A percentile compares a stretch with the other conserved stretches of the same genome.
These are phyloP conservation scores for Leucogyrophana mollusca DNA, from an alignment of 768 basidiomycete species.

Conservation along the genomic window DNA sequence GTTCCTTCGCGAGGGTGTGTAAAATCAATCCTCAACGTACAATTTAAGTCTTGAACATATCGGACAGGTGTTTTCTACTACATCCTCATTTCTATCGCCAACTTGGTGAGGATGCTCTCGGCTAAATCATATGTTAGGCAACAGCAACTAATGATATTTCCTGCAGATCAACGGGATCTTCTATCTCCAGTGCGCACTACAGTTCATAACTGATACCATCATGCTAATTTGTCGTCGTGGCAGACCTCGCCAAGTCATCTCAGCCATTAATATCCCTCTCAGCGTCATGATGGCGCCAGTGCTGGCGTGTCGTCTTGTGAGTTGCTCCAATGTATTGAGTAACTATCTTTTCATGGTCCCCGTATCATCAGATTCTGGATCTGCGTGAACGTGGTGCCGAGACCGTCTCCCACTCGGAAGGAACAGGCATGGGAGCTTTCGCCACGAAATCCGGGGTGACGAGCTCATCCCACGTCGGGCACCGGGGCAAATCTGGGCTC, in stretches of 20 bases:
- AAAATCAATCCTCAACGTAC: slow-evolving; percentile 2
- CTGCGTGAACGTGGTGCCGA: slow-evolving; percentile 80
- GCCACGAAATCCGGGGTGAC: slow-evolving; percentile 56
- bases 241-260: slow-evolving; percentile 80
- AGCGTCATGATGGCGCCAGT: slow-evolving; percentile 83
- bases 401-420: slow-evolving; percentile 72
- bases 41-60: slow-evolving; percentile 1
- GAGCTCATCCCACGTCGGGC: slow-evolving; percentile 18
- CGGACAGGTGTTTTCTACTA: slow-evolving; percentile 76
- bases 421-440: slow-evolving; percentile 65
- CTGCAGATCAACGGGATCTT: slow-evolving; percentile 74
- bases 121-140: background rate
- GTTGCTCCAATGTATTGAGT: slow-evolving; percentile 12
- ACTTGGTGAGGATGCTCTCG: slow-evolving; percentile 45
- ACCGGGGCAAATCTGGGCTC: slow-evolving; percentile 30
- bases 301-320: slow-evolving; percentile 74
- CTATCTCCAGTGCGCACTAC: slow-evolving; percentile 67
- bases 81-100: slow-evolving; percentile 82
- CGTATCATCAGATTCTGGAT: slow-evolving; percentile 65
- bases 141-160: slow-evolving; percentile 2
- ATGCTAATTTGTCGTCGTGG: slow-evolving; percentile 11
- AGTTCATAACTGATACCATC: background rate
- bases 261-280: slow-evolving; percentile 80
- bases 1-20: slow-evolving; percentile 74
- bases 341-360: slow-evolving; percentile 4